A percentile compares a stretch with the other conserved stretches of the same genome.
phyloP scores from a whole-genome alignment of 306 rosid species.

The Gastrolobium villosum region DNA sequence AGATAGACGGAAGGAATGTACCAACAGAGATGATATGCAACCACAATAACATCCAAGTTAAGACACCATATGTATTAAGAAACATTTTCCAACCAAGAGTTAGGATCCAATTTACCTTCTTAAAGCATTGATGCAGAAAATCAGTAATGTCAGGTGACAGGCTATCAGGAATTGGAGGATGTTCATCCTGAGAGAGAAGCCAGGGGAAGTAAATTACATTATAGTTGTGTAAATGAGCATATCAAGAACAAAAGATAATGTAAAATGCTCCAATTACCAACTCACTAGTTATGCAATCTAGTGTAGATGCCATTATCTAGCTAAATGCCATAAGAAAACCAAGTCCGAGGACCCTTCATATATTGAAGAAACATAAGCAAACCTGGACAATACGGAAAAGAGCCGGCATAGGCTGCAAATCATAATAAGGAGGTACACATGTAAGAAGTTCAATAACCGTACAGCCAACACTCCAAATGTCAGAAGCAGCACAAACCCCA shows the following conservation, averaged over 20 bases:
- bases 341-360: constrained; percentile 24
- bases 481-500: constrained; percentile 99
- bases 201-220: constrained; percentile 36
- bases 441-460: constrained; percentile 99
- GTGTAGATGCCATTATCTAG: constrained; percentile 22
- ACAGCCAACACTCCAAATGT: constrained; percentile 99
- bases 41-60: constrained; percentile 24
- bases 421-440: constrained; percentile 97
- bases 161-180: constrained; percentile 97
- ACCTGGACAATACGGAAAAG: constrained; percentile 99
- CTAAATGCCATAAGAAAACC: constrained; percentile 26
- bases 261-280: constrained; percentile 36
- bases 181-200: constrained; percentile 80
- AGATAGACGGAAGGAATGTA: not conserved
- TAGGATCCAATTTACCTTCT: constrained; percentile 75
- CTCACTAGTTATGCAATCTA: constrained; percentile 27
- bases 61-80: constrained; percentile 35
- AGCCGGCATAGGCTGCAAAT: constrained; percentile 99
- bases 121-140: constrained; percentile 96
- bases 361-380: constrained; percentile 36
- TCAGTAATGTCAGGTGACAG: constrained; percentile 93
- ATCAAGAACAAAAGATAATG: constrained; percentile 34
- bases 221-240: constrained; percentile 24
- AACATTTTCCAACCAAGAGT: constrained; percentile 31
- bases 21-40: constrained; percentile 21